A percentile compares a stretch with the other conserved stretches of the same genome.
phyloP scores from a whole-genome alignment of 495 filamentous ascomycete species.

The Aspergillus egyptiacus region DNA sequence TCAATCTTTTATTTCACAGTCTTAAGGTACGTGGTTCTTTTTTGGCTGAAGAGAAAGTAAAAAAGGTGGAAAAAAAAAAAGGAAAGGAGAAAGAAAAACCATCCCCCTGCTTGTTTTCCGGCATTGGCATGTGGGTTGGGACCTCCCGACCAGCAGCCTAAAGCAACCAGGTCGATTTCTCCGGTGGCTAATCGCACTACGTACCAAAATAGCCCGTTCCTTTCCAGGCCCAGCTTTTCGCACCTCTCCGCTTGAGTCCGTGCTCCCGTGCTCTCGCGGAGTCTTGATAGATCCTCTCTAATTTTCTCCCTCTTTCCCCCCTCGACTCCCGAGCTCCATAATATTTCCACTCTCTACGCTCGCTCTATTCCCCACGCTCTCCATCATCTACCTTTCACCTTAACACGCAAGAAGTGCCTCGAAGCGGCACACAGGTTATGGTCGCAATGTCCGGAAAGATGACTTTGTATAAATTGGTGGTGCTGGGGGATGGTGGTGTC shows the following conservation, averaged over 20 bases:
- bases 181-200: conserved; percentile 29
- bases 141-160: conserved; percentile 18
- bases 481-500: conserved; percentile 87
- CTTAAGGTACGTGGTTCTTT: conserved; percentile 15
- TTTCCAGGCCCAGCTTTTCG: conserved; percentile 19
- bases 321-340: conserved; percentile 5
- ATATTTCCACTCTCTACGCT: conserved; percentile 8
- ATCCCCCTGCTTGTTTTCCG: conserved; percentile 11
- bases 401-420: conserved; percentile 9
- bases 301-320: conserved; percentile 11
- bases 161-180: conserved; percentile 19
- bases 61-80: too few species aligned
- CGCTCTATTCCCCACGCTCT: conserved; percentile 3
- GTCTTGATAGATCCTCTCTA: conserved; percentile 19
- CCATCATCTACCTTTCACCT: conserved; percentile 13
- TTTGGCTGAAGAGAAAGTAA: conserved; percentile 1
- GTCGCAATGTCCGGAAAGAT: conserved; percentile 69
- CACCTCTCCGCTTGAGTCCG: conserved; percentile 24
- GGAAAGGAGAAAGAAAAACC: too few species aligned
- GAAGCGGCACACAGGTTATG: conserved; percentile 6
- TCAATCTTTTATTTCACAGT: neutral
- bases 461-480: conserved; percentile 98
- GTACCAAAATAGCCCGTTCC: conserved; percentile 25
- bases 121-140: conserved; percentile 16
- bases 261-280: conserved; percentile 22